phyloP scores from a whole-genome alignment of 176 grass and related monocot genomes.

The Avena insularis region DNA sequence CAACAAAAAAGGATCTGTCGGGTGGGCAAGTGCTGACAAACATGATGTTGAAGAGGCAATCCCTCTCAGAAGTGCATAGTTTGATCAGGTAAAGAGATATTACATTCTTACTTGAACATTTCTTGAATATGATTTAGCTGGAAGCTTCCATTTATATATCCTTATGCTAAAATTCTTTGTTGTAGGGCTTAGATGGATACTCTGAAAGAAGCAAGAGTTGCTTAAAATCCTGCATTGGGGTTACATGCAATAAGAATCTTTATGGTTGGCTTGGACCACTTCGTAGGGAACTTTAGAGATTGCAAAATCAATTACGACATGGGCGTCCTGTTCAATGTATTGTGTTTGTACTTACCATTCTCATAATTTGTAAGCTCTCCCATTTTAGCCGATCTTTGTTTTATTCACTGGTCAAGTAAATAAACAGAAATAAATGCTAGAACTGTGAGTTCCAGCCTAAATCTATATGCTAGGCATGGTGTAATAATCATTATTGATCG shows the following conservation, averaged over 20 bases:
- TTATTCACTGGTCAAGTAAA: constrained; percentile 9
- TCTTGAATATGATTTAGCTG: constrained; percentile 22
- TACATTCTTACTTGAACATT: constrained; percentile 28
- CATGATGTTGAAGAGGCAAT: constrained; percentile 53
- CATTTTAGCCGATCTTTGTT: not conserved
- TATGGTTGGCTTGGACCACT: constrained; percentile 74
- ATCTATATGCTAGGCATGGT: not conserved
- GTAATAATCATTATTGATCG: not conserved
- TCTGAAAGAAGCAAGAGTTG: constrained; percentile 71
- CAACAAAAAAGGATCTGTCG: constrained; percentile 58
- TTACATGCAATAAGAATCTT: constrained; percentile 69
- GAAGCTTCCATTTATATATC: constrained; percentile 26
- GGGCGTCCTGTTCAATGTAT: constrained; percentile 51
- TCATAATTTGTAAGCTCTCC: constrained; percentile 58
- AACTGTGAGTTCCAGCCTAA: not conserved
- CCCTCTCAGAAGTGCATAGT: constrained; percentile 64
- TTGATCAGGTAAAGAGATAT: constrained; percentile 53
- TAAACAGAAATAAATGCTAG: not conserved
- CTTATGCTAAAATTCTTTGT: constrained; percentile 5
- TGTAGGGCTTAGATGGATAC: constrained; percentile 56
- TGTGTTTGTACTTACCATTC: constrained; percentile 40
- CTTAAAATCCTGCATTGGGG: constrained; percentile 60
- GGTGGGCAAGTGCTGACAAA: constrained; percentile 55
- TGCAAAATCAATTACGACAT: constrained; percentile 79
- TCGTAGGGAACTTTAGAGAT: constrained; percentile 72